Percentiles rank a stretch among this genome's conserved stretches.
phyloP scores from a whole-genome alignment of 2,329 filamentous ascomycete species.

The Colletotrichum sojae region DNA sequence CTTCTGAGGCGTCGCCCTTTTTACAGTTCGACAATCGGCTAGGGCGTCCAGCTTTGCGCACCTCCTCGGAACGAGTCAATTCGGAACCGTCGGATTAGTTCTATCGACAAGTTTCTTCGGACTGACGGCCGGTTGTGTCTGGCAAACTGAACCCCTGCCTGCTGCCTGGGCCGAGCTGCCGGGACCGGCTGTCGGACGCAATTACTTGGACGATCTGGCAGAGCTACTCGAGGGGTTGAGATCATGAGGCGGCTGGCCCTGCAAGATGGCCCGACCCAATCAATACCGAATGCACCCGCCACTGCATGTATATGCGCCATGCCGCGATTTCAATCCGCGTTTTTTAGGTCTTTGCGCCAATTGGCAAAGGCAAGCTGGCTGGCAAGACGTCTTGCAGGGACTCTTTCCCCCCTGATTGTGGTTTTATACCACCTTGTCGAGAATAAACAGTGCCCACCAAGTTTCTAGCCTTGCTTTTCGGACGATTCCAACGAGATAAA shows the following conservation, averaged over 20 bases:
- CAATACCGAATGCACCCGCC: conserved; percentile 15
- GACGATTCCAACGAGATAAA: conserved; percentile 3
- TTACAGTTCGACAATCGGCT: too few relatives aligned
- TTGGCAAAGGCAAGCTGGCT: not conserved
- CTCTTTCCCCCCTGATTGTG: not conserved
- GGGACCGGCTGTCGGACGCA: not conserved
- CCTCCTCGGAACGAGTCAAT: too few relatives aligned
- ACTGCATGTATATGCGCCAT: conserved; percentile 7
- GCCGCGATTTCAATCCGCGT: not conserved
- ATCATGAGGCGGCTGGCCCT: conserved; percentile 36
- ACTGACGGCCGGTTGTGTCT: not conserved
- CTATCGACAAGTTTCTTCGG: too few relatives aligned
- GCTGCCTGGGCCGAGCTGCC: not conserved
- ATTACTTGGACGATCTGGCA: conserved; percentile 19
- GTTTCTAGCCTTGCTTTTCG: not conserved
- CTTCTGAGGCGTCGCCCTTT: too few relatives aligned
- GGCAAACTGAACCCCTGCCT: not conserved
- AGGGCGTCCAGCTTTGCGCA: too few relatives aligned
- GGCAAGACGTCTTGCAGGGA: conserved; percentile 3
- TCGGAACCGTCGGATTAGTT: too few relatives aligned
- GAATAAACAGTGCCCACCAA: not conserved
- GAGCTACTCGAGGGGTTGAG: conserved; percentile 5
- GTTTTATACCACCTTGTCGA: not conserved
- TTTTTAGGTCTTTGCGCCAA: not conserved
- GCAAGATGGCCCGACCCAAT: conserved; percentile 18